Conservation (phyloP, 345 rosid species). For the Acer negundo region DNA sequence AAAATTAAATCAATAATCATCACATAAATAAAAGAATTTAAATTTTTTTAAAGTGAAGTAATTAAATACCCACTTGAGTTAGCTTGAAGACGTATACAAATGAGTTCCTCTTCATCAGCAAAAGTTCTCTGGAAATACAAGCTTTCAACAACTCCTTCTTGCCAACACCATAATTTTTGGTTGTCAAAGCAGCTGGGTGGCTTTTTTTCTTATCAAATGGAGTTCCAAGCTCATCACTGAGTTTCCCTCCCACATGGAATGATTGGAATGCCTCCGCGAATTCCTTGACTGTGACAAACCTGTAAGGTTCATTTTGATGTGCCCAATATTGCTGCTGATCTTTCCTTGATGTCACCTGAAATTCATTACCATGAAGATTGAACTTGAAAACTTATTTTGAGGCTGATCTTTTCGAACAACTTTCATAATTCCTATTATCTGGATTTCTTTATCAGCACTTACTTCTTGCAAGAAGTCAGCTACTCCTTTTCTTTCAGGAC, state of each 20-base stretch:
- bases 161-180: slow-evolving; percentile 46
- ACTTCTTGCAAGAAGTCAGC: slow-evolving; percentile 89
- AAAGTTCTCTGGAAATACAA: slow-evolving; percentile 47
- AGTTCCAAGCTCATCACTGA: slow-evolving; percentile 37
- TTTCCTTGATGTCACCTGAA: slow-evolving; percentile 20
- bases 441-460: slow-evolving; percentile 16
- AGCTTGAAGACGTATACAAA: slow-evolving; percentile 56
- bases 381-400: no score
- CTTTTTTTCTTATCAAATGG: slow-evolving; percentile 52
- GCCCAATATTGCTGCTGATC: slow-evolving; percentile 73
- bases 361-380: slow-evolving; percentile 21
- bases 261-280: slow-evolving; percentile 52
- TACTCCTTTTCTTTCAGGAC: slow-evolving; percentile 75
- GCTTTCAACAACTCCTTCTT: slow-evolving; percentile 58
- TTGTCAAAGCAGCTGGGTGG: slow-evolving; percentile 58
- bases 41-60: neutral
- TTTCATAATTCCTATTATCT: neutral
- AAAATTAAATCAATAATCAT: slow-evolving; percentile 11
- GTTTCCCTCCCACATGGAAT: slow-evolving; percentile 38
- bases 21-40: neutral
- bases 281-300: slow-evolving; percentile 42
- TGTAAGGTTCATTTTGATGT: slow-evolving; percentile 44
- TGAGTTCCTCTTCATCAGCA: slow-evolving; percentile 66
- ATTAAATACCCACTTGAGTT: slow-evolving; percentile 34
- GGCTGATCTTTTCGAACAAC: slow-evolving; percentile 56